Evolutionary conservation across 2,329 filamentous ascomycete species (phyloP).

Genomic region (Hypoxylon sp.): DNA sequence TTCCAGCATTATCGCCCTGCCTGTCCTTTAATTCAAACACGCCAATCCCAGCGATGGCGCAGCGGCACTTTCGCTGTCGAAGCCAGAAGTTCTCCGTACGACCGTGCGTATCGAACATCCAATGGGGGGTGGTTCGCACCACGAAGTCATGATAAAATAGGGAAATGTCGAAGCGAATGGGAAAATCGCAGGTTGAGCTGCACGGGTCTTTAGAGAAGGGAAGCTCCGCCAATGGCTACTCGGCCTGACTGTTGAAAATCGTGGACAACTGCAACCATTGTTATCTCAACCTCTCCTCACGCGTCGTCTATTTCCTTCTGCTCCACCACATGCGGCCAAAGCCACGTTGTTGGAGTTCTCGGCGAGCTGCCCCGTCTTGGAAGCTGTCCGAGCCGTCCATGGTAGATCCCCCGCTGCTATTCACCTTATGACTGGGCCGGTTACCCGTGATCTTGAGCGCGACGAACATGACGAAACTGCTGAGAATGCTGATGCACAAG

Average conservation of each 20-base stretch:
- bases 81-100: constrained; percentile 38
- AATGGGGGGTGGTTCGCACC: constrained; percentile 34
- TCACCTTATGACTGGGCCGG: constrained; percentile 56
- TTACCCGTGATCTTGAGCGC: constrained; percentile 68
- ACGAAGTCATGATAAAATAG: constrained; percentile 28
- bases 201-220: constrained; percentile 22
- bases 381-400: constrained; percentile 54
- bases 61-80: constrained; percentile 50
- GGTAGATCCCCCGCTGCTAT: constrained; percentile 47
- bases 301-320: constrained; percentile 41
- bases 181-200: constrained; percentile 51
- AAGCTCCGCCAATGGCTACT: constrained; percentile 10
- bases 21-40: constrained; percentile 36
- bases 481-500: constrained; percentile 76
- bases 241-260: constrained; percentile 38
- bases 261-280: constrained; percentile 27
- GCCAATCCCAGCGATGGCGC: constrained; percentile 49
- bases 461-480: constrained; percentile 72
- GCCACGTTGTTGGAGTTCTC: constrained; percentile 66
- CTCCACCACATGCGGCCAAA: constrained; percentile 55
- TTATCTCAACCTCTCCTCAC: neutral
- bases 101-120: constrained; percentile 43
- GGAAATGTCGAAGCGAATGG: constrained; percentile 22
- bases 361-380: constrained; percentile 67
- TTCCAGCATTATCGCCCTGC: constrained; percentile 50